phyloP scores from a whole-genome alignment of 2,329 filamentous ascomycete species.

The Trichoderma sp. region DNA sequence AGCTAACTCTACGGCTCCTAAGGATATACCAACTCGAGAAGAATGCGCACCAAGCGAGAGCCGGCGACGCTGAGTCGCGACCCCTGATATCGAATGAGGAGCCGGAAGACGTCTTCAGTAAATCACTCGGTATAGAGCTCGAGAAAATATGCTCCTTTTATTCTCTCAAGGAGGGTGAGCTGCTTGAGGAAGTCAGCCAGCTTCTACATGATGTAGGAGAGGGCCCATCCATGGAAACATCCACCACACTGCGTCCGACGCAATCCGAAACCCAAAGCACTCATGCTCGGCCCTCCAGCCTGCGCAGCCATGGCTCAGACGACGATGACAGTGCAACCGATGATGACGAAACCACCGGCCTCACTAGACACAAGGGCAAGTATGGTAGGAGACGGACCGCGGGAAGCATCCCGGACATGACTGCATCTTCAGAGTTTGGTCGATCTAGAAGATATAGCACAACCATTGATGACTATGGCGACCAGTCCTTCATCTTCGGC shows the following conservation, averaged over 20 bases:
- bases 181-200: conserved; percentile 76
- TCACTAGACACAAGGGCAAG: conserved; percentile 48
- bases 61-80: conserved; percentile 76
- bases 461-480: conserved; percentile 75
- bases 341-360: conserved; percentile 59
- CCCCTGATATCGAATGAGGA: conserved; percentile 75
- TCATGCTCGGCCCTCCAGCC: conserved; percentile 36
- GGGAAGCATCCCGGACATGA: conserved; percentile 53
- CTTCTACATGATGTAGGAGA: conserved; percentile 71
- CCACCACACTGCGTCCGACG: conserved; percentile 38
- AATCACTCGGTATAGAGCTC: conserved; percentile 81
- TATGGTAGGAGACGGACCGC: conserved; percentile 42
- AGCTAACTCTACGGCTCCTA: neutral
- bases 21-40: conserved; percentile 97
- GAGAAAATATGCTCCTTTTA: conserved; percentile 96
- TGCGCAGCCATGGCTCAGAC: conserved; percentile 45
- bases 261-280: conserved; percentile 33
- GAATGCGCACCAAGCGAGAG: conserved; percentile 64
- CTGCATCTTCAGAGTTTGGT: conserved; percentile 60
- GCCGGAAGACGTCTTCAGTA: conserved; percentile 78
- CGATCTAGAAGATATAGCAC: conserved; percentile 65
- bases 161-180: conserved; percentile 82
- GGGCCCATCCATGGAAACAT: conserved; percentile 49
- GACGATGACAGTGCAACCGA: conserved; percentile 65
- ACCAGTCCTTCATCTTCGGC: conserved; percentile 67